phyloP scores from a whole-genome alignment of 345 rosid species.

The Geranium brycei region DNA sequence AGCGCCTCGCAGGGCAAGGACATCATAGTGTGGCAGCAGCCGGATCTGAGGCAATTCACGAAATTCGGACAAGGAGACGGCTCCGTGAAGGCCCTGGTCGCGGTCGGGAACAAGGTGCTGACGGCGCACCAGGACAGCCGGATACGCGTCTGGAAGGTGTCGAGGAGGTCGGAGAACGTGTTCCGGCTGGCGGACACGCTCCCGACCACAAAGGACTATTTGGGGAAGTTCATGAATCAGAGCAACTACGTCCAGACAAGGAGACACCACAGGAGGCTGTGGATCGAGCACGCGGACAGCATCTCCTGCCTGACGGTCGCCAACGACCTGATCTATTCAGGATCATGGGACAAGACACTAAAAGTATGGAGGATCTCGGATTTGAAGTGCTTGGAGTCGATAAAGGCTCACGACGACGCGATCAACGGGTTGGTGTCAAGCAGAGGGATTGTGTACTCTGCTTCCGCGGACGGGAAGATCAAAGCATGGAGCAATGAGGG shows the following conservation, averaged over 20 bases:
- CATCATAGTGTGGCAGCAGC: slow-evolving; percentile 97
- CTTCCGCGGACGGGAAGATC: slow-evolving; percentile 82
- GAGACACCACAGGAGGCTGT: slow-evolving; percentile 48
- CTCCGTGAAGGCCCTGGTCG: slow-evolving; percentile 65
- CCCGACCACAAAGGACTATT: slow-evolving; percentile 69
- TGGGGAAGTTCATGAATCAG: slow-evolving; percentile 74
- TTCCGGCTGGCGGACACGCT: slow-evolving; percentile 66
- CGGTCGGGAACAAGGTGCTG: slow-evolving; percentile 53
- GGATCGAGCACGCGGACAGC: slow-evolving; percentile 84
- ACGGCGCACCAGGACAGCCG: slow-evolving; percentile 92
- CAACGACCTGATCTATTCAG: slow-evolving; percentile 60
- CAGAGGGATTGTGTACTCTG: slow-evolving; percentile 67
- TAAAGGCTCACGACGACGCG: slow-evolving; percentile 81
- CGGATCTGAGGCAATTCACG: slow-evolving; percentile 70
- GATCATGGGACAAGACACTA: slow-evolving; percentile 90
- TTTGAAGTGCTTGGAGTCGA: slow-evolving; percentile 77
- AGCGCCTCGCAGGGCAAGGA: slow-evolving; percentile 93
- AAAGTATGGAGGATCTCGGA: slow-evolving; percentile 84
- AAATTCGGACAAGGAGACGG: slow-evolving; percentile 94
- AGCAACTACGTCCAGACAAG: slow-evolving; percentile 69
- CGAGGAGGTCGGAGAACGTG: slow-evolving; percentile 53
- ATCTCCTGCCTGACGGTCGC: slow-evolving; percentile 69
- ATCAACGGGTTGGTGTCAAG: slow-evolving; percentile 52
- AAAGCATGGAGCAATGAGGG: slow-evolving; percentile 71
- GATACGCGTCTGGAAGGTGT: slow-evolving; percentile 76